Evolutionary conservation across 805 yeast species (phyloP), one percentile per base, ranked within the genome.

Genomic region (Candida vartiovaarae): DNA sequence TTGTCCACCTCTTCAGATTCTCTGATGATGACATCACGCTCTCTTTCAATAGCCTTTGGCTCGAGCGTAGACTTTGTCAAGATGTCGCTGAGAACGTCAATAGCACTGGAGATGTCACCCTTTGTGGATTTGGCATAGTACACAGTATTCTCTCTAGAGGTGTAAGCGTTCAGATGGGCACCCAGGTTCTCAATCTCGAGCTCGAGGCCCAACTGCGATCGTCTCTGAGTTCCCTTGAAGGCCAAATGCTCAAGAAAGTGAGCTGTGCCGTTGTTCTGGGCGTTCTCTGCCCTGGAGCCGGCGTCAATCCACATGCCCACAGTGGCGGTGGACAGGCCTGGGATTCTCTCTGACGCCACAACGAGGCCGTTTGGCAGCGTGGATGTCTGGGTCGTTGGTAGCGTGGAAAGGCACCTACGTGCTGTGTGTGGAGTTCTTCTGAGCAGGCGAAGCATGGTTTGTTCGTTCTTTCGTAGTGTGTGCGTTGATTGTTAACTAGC

Each of bases 251-350:
- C 99, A 45, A 93, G 68, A 62, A 93, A 93, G 67, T 93, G 99
- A 0, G 99, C 99, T 6, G 98, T 90, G 39, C 99, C 99, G 55
- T 89, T 89, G 59, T 74, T 74, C 57, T 85, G 79, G 38, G 72
- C 71, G 56, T 80, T 83, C 65, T 93, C 99, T 4, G 98, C 98
- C 49, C 99, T 75, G 3, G 97, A 90, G 3, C 99, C 99, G 34
- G 99, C 96, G 66, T 93, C 96, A 49, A 93, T 89, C 91, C 96
- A 95, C 43, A 93, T 91, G 3, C 98, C 99, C 10, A 93, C 96
- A 2, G 99, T 93, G 48, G 99, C 98, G 36, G 97, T 89, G 54
- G 83, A 75, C 6, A 95, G 82, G 49, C 84, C 82, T 8, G 98
- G 98, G 61, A 85, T 78, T 36, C 73, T 59, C 62, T 93, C 98